phyloP scores from a whole-genome alignment of 106 monocot species.

The Acanthochlamys bracteata region DNA sequence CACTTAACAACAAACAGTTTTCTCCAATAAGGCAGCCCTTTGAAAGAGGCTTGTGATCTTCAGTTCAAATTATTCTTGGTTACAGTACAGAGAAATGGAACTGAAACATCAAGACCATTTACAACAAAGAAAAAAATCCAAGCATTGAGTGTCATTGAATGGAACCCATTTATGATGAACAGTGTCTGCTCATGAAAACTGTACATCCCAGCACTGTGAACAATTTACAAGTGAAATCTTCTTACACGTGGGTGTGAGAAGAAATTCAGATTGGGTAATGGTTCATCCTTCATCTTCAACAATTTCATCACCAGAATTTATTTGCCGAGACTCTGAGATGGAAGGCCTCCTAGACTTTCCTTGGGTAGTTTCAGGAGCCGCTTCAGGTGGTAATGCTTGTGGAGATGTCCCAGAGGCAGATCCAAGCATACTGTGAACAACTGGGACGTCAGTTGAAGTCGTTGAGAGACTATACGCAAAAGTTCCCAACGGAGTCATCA shows the following conservation, averaged over 20 bases:
- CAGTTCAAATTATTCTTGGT: no score
- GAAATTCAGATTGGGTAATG: neutral
- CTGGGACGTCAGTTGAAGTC: constrained; percentile 23
- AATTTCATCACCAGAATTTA: constrained; percentile 24
- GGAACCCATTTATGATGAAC: neutral
- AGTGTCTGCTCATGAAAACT: neutral
- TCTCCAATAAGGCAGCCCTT: no score
- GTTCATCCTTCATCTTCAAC: constrained; percentile 13
- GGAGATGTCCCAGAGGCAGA: constrained; percentile 19
- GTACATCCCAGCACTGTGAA: neutral
- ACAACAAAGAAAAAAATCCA: neutral
- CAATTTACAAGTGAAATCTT: neutral
- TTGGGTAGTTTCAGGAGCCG: constrained; percentile 10
- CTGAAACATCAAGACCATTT: neutral
- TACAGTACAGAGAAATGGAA: neutral
- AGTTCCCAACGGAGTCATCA: constrained; percentile 45
- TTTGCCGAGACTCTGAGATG: constrained; percentile 11
- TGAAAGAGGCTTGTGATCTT: no score
- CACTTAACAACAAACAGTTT: no score
- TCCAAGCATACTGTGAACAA: constrained; percentile 13
- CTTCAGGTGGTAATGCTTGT: constrained; percentile 23
- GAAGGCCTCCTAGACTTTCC: constrained; percentile 21
- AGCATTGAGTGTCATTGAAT: neutral
- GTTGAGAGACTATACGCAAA: constrained; percentile 37
- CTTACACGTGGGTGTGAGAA: neutral